Evolutionary conservation across 805 yeast genomes (phyloP), one percentile per base, ranked within the genome.

Genomic region (Millerago galiae): DNA sequence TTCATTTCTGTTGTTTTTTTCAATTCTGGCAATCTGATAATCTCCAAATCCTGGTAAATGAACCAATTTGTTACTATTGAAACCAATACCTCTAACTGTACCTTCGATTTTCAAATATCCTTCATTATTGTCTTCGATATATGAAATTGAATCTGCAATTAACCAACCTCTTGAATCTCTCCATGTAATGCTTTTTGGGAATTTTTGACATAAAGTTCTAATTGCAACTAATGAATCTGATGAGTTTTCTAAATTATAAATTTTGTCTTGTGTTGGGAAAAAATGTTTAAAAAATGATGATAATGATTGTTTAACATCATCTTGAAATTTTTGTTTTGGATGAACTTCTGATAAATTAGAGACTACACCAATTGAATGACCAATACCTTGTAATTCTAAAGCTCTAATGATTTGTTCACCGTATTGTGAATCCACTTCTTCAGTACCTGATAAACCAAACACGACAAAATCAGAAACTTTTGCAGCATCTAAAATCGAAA

Each of bases 371-470:
- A 83, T 67, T 2, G 80, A 81, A 4, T 88, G 77, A 0, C 95
- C 82, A 12, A 90, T 83, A 70, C 98, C 98, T 67, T 95, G 99
- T 12, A 90, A 75, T 56, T 86, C 88, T 29, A 90, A 73, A 2
- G 96, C 86, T 63, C 98, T 79, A 43, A 93, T 70, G 25, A 90
- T 78, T 55, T 87, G 90, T 65, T 93, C 99, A 38, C 98, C 98
- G 53, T 78, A 75, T 32, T 72, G 74, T 36, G 71, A 69, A 51
- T 83, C 89, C 41, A 91, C 91, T 65, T 93, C 98, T 38, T 79
- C 75, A 15, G 76, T 68, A 8, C 96, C 95, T 44, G 96, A 87
- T 34, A 93, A 67, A n/a, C 90, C 95, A 61, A 93, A 84, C 1
- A 95, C 67, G 3, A 89, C 93, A 58, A 79, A 88, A 67, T 93